Base-by-base conservation (phyloP, 2,329 filamentous ascomycete species). In the Xylaria sp. region DNA sequence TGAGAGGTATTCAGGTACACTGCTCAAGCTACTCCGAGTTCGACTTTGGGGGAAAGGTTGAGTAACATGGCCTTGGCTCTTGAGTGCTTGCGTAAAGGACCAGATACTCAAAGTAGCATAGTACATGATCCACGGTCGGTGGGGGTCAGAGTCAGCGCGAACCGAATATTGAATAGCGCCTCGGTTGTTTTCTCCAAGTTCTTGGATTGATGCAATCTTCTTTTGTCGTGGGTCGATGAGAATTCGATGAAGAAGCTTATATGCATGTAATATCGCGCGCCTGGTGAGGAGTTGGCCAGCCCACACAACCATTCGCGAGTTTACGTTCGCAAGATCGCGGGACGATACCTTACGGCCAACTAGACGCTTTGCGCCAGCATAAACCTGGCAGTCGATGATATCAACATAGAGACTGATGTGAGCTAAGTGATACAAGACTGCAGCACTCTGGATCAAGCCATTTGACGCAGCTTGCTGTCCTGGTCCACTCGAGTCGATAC, bases 381-480 rank as follows among this genome's bases (percentile, higher is more conserved):
- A 97, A 53, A 97, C 93, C 79, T 97, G 93, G 75, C 93, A 94
- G 78, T 97, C 93, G 27, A 96, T 89, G 50, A 97, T 92, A 75
- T 97, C 93, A 48, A 94, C 92, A 77, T 97, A 92, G 76, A 96
- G 91, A 44, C 92, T 93, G 86, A 98, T 94, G 74, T 97, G 93
- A 0, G 93, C 93, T 18, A 98, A 83, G 71, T 95, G 93, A 75
- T 97, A 94, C 3, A 97, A 85, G 8, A 96, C 91, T 1, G 91
- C 92, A 9, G 92, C 89, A 60, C 91, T 92, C 76, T 96, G 91
- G 70, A 94, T 93, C 37, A 93, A 90, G 0, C 86, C 84, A 61
- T 84, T 88, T 0, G 82, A 77, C 9, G 78, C 79, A 62, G 91
- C 88, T 67, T 91, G 88, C 71, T 90, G 81, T 27, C 76, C 75